These are phyloP conservation scores for Vitis cinerea DNA, from an alignment of 164 flowering plant species.

Conservation along the genomic window DNA sequence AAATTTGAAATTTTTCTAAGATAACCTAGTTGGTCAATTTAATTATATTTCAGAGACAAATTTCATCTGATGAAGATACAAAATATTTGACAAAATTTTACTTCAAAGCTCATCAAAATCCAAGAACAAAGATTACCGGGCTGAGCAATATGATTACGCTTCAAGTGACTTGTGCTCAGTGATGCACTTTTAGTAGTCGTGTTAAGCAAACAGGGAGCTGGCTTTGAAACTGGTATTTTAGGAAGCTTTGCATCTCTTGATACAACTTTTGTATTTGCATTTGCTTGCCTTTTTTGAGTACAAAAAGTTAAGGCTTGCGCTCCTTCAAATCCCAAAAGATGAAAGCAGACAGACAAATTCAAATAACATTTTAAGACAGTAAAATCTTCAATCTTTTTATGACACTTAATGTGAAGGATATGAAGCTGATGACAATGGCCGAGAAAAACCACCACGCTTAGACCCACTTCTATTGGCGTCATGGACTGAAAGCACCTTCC, in stretches of 20 bases:
- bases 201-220: conserved; percentile 26
- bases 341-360: not conserved
- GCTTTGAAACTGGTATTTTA: conserved; percentile 37
- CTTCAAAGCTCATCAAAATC: not conserved
- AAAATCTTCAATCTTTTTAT: not conserved
- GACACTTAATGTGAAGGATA: conserved; percentile 56
- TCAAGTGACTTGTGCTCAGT: conserved; percentile 23
- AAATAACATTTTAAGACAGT: not conserved
- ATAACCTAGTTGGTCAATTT: no score
- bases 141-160: conserved; percentile 31
- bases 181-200: conserved; percentile 23
- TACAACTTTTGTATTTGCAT: conserved; percentile 25
- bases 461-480: conserved; percentile 33
- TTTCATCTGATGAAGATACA: not conserved
- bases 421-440: conserved; percentile 49
- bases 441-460: conserved; percentile 46
- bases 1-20: no score
- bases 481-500: conserved; percentile 36
- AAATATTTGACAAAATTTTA: not conserved
- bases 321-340: not conserved
- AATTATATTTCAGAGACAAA: no score
- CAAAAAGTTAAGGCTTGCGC: conserved; percentile 44
- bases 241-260: conserved; percentile 42
- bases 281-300: conserved; percentile 63
- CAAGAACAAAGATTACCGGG: conserved; percentile 36